Base-by-base conservation (phyloP, 2,329 filamentous ascomycete genomes). In the Pyrenophora seminiperda region DNA sequence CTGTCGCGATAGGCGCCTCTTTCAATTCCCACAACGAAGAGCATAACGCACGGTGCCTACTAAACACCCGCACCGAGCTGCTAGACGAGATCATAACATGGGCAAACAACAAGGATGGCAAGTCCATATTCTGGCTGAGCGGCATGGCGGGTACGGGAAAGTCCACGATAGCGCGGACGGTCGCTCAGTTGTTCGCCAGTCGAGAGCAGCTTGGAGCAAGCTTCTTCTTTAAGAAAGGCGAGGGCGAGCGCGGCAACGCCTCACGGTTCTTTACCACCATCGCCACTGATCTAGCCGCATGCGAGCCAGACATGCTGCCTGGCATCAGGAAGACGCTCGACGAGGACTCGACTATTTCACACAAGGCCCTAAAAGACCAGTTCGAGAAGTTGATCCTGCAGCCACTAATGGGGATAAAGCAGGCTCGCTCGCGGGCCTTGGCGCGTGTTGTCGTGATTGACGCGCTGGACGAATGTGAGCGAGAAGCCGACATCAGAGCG, bases 381-480 rank as follows among this genome's bases (percentile, higher is more conserved):
- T 56, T 49, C 22, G 39, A 52, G 22, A 40, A 47, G 27, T 27
- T 56, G 5, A 49, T 59, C 14, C 11, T 56, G 14, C 22, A 52
- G 18, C 53, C 50, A n/a, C 44, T 56, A 6, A 31, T 42, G 10
- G 24, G 6, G 7, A 42, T 42, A 33, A 7, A 30, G 9, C 17
- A 30, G 7, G 3, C 36, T 13, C 24, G 30, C n/a, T 17, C 34
- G 7, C 27, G 7, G 3, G 15, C n/a, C 11, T 36, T 32, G 7
- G 36, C 22, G 34, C 32, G 41, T 13, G 24, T 54, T 32, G 6
- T 54, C 19, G 50, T 59, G 2, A 53, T 63, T 11, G 56, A 73
- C 47, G 69, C 70, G 2, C 58, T 73, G 2, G 67, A 72, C 41
- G 67, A 73, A 47, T 73, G 67, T 43, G 63, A 69, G 3, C 10